phyloP scores from a whole-genome alignment of 179 eudicot genomes.

The Actinidia arguta region DNA sequence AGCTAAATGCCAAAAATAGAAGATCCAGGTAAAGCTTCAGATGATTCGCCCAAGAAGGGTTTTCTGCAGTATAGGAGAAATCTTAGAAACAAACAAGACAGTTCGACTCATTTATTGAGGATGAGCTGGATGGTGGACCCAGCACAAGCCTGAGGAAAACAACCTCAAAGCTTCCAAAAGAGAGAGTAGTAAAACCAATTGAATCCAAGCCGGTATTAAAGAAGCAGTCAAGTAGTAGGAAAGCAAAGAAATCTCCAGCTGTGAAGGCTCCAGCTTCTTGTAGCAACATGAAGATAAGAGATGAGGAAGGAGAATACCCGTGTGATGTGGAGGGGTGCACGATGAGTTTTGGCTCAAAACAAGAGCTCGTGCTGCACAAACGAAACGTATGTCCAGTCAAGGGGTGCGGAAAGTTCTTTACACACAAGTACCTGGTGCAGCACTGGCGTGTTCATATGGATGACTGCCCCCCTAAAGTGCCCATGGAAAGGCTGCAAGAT shows the following conservation, averaged over 20 bases:
- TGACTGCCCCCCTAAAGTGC: conserved; percentile 90
- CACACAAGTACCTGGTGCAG: conserved; percentile 95
- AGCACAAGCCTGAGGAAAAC: conserved; percentile 80
- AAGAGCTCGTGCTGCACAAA: conserved; percentile 73
- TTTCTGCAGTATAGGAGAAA: conserved; percentile 36
- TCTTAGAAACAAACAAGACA: conserved; percentile 39
- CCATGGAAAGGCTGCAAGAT: conserved; percentile 99
- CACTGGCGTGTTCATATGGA: conserved; percentile 94
- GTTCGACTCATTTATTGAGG: conserved; percentile 42
- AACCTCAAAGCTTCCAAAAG: conserved; percentile 45
- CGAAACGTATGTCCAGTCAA: conserved; percentile 84
- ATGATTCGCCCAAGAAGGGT: conserved; percentile 38
- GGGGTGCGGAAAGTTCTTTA: conserved; percentile 92
- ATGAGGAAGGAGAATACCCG: conserved; percentile 53
- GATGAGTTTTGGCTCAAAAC: conserved; percentile 81
- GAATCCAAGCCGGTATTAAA: conserved; percentile 42
- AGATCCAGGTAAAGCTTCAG: conserved; percentile 39
- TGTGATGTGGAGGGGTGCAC: conserved; percentile 92
- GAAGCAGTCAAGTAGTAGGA: conserved; percentile 38
- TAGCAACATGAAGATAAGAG: conserved; percentile 32
- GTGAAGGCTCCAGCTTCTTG: conserved; percentile 29
- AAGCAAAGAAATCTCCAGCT: conserved; percentile 37
- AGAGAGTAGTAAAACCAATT: conserved; percentile 28
- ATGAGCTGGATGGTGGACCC: conserved; percentile 72
- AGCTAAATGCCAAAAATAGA: conserved; percentile 48